A percentile compares a stretch with the other conserved stretches of the same genome.
phyloP scores from a whole-genome alignment of 2,329 filamentous ascomycete species.

The Eutypa lata region DNA sequence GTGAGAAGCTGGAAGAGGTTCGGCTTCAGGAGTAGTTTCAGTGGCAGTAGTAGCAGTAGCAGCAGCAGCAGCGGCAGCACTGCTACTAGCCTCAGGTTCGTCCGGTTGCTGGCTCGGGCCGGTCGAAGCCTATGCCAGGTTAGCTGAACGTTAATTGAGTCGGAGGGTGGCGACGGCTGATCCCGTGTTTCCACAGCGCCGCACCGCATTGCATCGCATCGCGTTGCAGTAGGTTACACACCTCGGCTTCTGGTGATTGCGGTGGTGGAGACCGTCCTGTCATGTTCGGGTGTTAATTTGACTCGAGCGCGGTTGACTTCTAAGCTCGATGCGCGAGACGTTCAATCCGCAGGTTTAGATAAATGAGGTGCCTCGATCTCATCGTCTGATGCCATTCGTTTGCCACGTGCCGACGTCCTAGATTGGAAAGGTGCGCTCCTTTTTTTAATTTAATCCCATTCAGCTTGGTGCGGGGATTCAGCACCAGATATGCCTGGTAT shows the following conservation, averaged over 20 bases:
- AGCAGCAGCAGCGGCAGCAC: too few relatives aligned
- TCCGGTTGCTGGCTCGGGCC: background rate
- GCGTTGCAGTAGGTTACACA: background rate
- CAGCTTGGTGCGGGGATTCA: background rate
- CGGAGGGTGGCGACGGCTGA: background rate
- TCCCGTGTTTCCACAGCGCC: background rate
- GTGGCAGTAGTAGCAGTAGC: too few relatives aligned
- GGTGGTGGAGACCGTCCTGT: background rate
- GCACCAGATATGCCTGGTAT: too few relatives aligned
- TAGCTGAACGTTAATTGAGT: background rate
- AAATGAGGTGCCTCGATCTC: too few relatives aligned
- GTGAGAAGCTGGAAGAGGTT: slow-evolving; percentile 7
- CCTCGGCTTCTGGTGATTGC: background rate
- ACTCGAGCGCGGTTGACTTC: too few relatives aligned
- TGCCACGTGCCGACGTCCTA: background rate
- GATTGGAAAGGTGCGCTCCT: background rate
- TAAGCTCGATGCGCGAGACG: too few relatives aligned
- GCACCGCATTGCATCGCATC: background rate
- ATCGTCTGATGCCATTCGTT: too few relatives aligned
- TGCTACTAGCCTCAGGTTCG: background rate
- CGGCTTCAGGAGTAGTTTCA: background rate
- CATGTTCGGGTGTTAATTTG: background rate
- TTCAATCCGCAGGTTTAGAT: too few relatives aligned
- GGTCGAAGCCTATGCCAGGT: background rate
- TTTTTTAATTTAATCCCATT: background rate